A percentile compares a stretch with the other conserved stretches of the same genome.
Evolutionary conservation across 2,329 filamentous ascomycete species (phyloP).

Genomic region (Xylaria sp.): DNA sequence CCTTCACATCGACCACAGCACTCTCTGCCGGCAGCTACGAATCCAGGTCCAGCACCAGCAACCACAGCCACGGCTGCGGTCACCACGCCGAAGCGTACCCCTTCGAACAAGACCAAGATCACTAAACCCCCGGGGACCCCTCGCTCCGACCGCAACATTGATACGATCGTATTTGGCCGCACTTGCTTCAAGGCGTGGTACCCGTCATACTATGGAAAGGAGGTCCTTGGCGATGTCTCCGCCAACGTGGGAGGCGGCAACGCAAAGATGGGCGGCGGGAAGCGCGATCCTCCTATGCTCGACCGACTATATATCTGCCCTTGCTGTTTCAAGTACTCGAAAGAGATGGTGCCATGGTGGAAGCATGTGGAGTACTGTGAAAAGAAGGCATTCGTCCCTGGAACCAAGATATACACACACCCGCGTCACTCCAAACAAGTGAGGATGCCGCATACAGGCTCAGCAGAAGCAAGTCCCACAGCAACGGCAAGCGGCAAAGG

Average conservation of each 20-base stretch:
- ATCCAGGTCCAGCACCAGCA: slow-evolving; percentile 5
- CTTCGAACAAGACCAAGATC: slow-evolving; percentile 29
- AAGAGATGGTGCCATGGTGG: slow-evolving; percentile 67
- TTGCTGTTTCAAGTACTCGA: slow-evolving; percentile 92
- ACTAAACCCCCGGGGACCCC: slow-evolving; percentile 49
- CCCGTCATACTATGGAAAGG: slow-evolving; percentile 87
- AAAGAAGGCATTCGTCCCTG: slow-evolving; percentile 64
- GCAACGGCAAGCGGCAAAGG: slow-evolving; percentile 51
- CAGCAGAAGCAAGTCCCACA: slow-evolving; percentile 39
- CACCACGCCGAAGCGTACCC: slow-evolving; percentile 44
- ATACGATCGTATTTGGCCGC: slow-evolving; percentile 86
- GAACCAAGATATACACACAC: slow-evolving; percentile 77
- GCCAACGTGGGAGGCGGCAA: slow-evolving; percentile 43
- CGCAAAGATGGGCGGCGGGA: slow-evolving; percentile 48
- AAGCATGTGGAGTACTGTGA: slow-evolving; percentile 69
- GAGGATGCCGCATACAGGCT: slow-evolving; percentile 44
- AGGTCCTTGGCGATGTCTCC: slow-evolving; percentile 64
- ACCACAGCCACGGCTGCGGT: background rate
- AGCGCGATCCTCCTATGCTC: slow-evolving; percentile 58
- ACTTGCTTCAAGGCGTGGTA: slow-evolving; percentile 91
- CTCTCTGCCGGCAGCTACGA: slow-evolving; percentile 8
- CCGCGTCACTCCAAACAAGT: slow-evolving; percentile 58
- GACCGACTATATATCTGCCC: slow-evolving; percentile 86
- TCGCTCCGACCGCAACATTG: slow-evolving; percentile 77
- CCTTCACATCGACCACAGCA: slow-evolving; percentile 15